Evolutionary conservation across 305 asterid genomes (phyloP).

Genomic region (Ruellia speciosa): DNA sequence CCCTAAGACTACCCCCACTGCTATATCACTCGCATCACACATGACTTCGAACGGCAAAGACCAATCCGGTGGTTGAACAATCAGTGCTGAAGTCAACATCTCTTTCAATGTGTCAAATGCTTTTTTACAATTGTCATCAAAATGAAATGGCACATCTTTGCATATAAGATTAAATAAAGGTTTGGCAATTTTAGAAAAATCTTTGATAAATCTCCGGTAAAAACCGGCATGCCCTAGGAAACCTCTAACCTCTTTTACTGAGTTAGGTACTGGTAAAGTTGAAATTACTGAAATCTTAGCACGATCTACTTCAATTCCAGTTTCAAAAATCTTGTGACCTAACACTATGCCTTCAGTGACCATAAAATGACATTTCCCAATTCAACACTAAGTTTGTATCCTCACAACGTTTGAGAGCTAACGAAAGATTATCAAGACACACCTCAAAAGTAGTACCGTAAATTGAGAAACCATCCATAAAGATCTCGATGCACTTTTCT

Average conservation of each 20-base stretch:
- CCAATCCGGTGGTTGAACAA: not conserved
- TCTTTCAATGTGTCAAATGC: not conserved
- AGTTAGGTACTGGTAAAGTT: not conserved
- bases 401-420: not conserved
- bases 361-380: not conserved
- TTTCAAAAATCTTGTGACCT: not conserved
- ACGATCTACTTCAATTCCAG: not conserved
- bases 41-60: not conserved
- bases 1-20: not conserved
- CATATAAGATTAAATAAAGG: not conserved
- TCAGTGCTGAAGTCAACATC: not conserved
- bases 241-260: not conserved
- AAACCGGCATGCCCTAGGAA: no score
- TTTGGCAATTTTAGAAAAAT: no score
- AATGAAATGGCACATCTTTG: not conserved
- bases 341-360: not conserved
- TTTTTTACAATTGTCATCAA: not conserved
- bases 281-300: not conserved
- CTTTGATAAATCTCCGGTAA: no score
- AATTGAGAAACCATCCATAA: constrained; percentile 8
- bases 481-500: not conserved
- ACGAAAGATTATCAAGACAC: not conserved
- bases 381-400: not conserved
- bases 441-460: not conserved
- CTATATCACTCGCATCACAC: not conserved